phyloP scores from a whole-genome alignment of 73 alveolate genomes.

The Paramecium caudatum region DNA sequence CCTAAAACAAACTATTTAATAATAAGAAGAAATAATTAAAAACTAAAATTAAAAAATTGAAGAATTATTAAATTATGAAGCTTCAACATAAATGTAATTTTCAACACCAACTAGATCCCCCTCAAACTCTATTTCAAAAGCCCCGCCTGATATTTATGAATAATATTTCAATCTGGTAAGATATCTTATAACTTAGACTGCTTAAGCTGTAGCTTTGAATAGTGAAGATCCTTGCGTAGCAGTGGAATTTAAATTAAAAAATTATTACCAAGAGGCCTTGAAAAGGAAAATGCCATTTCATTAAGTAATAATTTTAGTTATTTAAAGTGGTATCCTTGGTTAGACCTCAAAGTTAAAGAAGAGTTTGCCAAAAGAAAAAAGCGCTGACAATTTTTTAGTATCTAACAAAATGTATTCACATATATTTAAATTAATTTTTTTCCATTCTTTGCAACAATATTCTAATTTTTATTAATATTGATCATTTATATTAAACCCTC shows the following conservation, averaged over 20 bases:
- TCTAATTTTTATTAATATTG: too few species aligned
- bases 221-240: conserved; percentile 23
- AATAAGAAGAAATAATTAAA: too few species aligned
- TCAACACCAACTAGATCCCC: conserved; percentile 43
- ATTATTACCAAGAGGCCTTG: neutral
- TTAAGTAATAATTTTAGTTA: neutral
- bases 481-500: too few species aligned
- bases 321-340: conserved; percentile 16
- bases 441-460: too few species aligned
- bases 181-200: neutral
- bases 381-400: too few species aligned
- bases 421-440: too few species aligned
- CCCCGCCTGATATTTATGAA: neutral
- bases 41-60: too few species aligned
- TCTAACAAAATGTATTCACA: too few species aligned
- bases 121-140: conserved; percentile 23
- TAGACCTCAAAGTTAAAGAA: conserved; percentile 5
- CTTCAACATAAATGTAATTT: too few species aligned
- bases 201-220: conserved; percentile 43
- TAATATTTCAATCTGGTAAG: conserved; percentile 13
- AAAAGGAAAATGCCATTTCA: conserved; percentile 3
- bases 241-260: conserved; percentile 22
- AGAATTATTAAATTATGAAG: too few species aligned
- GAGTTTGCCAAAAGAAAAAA: neutral
- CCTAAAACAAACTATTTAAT: too few species aligned